Conservation (phyloP, 257 asterid species). For the Rehmannia glutinosa region DNA sequence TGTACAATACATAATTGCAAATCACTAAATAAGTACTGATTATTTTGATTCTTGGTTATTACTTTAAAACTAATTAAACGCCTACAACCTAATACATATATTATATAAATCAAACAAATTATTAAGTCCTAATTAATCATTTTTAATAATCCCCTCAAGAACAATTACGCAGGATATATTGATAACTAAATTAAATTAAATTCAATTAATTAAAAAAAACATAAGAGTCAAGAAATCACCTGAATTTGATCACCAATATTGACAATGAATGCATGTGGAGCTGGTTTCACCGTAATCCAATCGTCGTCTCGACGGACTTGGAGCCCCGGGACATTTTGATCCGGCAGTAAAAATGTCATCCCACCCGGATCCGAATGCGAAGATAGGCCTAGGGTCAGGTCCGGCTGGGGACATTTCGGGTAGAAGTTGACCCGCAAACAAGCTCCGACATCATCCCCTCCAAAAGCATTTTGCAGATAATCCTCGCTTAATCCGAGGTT, state of each 20-base stretch:
- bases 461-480: slow-evolving; percentile 53
- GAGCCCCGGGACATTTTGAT: slow-evolving; percentile 67
- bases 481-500: slow-evolving; percentile 59
- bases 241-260: slow-evolving; percentile 88
- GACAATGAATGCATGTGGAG: slow-evolving; percentile 71
- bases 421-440: slow-evolving; percentile 80
- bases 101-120: no score
- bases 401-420: slow-evolving; percentile 89
- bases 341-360: slow-evolving; percentile 71
- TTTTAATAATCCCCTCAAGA: no score
- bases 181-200: no score
- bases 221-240: slow-evolving; percentile 29
- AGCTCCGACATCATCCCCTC: slow-evolving; percentile 75
- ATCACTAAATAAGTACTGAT: background rate
- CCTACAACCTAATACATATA: no score
- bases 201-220: no score
- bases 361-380: slow-evolving; percentile 95
- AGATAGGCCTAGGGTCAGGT: slow-evolving; percentile 68
- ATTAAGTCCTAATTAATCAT: no score
- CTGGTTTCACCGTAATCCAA: slow-evolving; percentile 80
- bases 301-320: slow-evolving; percentile 53
- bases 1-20: background rate
- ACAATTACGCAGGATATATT: no score
- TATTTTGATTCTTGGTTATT: background rate
- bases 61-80: no score